Conservation (phyloP, 2,329 filamentous ascomycete genomes). For the Davidsoniella eucalypti region DNA sequence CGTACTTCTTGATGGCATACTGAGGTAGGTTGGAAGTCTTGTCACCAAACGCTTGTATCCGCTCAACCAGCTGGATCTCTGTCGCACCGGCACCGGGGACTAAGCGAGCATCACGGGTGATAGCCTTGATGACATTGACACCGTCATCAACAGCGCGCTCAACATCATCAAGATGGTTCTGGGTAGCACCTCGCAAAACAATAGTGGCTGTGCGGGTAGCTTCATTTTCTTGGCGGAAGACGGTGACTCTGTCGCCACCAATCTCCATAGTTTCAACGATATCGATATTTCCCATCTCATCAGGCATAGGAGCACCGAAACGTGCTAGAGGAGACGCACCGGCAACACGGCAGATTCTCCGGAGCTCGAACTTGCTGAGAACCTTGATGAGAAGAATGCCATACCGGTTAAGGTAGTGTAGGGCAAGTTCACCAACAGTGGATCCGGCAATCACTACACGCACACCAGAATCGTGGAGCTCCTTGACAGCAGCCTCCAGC, state of each 20-base stretch:
- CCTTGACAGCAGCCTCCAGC: slow-evolving; percentile 82
- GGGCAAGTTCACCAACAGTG: slow-evolving; percentile 84
- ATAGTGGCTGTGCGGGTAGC: slow-evolving; percentile 84
- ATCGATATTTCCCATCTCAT: slow-evolving; percentile 93
- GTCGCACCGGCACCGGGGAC: slow-evolving; percentile 90
- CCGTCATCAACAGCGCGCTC: slow-evolving; percentile 96
- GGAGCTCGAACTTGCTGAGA: slow-evolving; percentile 93
- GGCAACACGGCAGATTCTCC: slow-evolving; percentile 86
- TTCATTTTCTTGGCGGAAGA: slow-evolving; percentile 93
- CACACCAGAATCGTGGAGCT: slow-evolving; percentile 83
- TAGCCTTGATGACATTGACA: slow-evolving; percentile 96
- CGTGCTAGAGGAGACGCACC: slow-evolving; percentile 92
- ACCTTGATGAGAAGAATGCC: slow-evolving; percentile 94
- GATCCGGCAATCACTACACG: slow-evolving; percentile 84
- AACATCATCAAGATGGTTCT: slow-evolving; percentile 94
- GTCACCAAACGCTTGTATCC: slow-evolving; percentile 78
- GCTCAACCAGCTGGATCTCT: slow-evolving; percentile 84
- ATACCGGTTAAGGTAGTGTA: slow-evolving; percentile 96
- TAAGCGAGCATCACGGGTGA: slow-evolving; percentile 79
- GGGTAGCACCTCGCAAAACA: slow-evolving; percentile 84
- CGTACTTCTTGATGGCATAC: slow-evolving; percentile 95
- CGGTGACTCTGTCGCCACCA: slow-evolving; percentile 91
- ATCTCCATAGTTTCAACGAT: slow-evolving; percentile 96
- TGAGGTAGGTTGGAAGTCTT: slow-evolving; percentile 85
- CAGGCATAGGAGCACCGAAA: slow-evolving; percentile 95